phyloP scores from a whole-genome alignment of 164 flowering plant genomes.

The Annona squamosa region DNA sequence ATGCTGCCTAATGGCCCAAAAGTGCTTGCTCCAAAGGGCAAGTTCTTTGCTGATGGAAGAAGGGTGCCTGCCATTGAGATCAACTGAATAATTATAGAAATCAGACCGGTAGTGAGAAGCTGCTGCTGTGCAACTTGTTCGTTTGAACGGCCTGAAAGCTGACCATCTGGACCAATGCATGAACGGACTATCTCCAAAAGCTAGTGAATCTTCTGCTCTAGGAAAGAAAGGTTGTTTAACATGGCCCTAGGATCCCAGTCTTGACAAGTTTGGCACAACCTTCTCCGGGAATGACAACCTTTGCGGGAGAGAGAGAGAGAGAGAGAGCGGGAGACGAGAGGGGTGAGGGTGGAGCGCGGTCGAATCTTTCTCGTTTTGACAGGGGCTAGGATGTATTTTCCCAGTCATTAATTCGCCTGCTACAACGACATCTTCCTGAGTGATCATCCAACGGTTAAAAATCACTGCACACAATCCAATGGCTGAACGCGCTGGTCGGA shows the following conservation, averaged over 20 bases:
- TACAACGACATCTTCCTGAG: no score
- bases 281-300: no score
- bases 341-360: no score
- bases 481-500: no score
- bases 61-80: constrained; percentile 91
- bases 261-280: constrained; percentile 16
- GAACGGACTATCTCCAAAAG: constrained; percentile 65
- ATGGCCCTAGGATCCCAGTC: constrained; percentile 65
- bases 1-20: constrained; percentile 30
- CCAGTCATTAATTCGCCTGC: no score
- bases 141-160: constrained; percentile 25
- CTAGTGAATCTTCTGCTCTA: constrained; percentile 84
- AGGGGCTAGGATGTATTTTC: no score
- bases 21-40: constrained; percentile 24
- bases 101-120: constrained; percentile 74
- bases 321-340: no score
- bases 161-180: constrained; percentile 37
- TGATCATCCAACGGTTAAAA: no score
- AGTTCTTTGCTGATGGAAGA: constrained; percentile 56
- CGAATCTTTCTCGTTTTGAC: no score
- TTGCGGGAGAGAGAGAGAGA: no score
- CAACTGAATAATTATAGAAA: constrained; percentile 78
- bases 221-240: constrained; percentile 63
- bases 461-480: no score
- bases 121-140: constrained; percentile 70